Conservation (phyloP, 208 protist species). For the Acanthamoeba royreba region DNA sequence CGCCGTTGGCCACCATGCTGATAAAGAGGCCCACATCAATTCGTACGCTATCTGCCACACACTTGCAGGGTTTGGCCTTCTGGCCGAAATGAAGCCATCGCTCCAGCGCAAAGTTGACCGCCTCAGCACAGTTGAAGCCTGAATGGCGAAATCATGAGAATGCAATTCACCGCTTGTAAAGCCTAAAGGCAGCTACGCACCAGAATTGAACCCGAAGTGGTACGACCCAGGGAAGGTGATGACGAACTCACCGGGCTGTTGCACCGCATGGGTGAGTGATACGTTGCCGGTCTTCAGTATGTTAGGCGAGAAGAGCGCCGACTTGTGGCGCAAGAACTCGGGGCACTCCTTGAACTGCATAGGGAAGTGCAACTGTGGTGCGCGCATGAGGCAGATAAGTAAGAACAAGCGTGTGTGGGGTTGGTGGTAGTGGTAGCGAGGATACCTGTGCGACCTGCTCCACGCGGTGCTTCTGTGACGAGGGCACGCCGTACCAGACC, state of each 20-base stretch:
- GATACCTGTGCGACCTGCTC: not conserved
- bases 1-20: too few species aligned
- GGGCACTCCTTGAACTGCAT: not conserved
- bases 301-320: conserved; percentile 29
- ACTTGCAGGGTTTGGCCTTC: not conserved
- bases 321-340: conserved; percentile 48
- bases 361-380: not conserved
- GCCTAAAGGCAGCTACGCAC: too few species aligned
- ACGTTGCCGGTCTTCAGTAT: conserved; percentile 5
- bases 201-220: conserved; percentile 67
- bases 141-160: too few species aligned
- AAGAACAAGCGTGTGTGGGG: too few species aligned
- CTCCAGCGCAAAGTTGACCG: conserved; percentile 67
- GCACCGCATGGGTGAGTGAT: not conserved
- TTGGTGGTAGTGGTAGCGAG: not conserved
- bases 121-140: conserved; percentile 68
- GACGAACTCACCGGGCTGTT: conserved; percentile 59
- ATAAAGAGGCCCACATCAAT: too few species aligned
- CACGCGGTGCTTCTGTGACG: not conserved
- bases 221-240: conserved; percentile 60
- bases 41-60: too few species aligned
- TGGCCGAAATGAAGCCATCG: conserved; percentile 55
- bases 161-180: too few species aligned
- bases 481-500: conserved; percentile 47
- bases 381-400: too few species aligned